Conservation (phyloP, 2,329 filamentous ascomycete species). For the Penicillium occitanis region DNA sequence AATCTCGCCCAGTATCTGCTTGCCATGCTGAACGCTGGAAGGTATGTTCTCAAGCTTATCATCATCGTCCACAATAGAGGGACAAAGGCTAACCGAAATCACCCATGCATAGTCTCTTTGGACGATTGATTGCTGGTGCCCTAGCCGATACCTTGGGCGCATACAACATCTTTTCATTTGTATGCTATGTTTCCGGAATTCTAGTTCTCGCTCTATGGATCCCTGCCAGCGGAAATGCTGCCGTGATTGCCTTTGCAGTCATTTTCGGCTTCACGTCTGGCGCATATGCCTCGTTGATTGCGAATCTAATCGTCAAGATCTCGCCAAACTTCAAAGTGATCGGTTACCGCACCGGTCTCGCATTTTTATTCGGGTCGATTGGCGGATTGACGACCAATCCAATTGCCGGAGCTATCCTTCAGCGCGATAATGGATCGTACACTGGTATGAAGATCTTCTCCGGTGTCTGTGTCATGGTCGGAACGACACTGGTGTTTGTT, state of each 20-base stretch:
- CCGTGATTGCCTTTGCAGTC: slow-evolving; percentile 62
- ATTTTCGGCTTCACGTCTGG: slow-evolving; percentile 69
- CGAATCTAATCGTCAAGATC: slow-evolving; percentile 68
- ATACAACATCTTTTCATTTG: slow-evolving; percentile 55
- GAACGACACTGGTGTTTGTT: slow-evolving; percentile 1
- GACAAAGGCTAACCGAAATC: background rate
- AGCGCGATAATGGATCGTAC: slow-evolving; percentile 64
- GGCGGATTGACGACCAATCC: slow-evolving; percentile 18
- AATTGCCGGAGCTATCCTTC: slow-evolving; percentile 55
- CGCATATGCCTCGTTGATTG: slow-evolving; percentile 61
- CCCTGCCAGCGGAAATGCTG: slow-evolving; percentile 51
- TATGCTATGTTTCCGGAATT: slow-evolving; percentile 48
- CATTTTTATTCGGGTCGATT: slow-evolving; percentile 17
- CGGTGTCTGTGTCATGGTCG: slow-evolving; percentile 5
- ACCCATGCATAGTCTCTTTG: slow-evolving; percentile 46
- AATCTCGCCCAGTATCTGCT: slow-evolving; percentile 55
- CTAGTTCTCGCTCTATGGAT: slow-evolving; percentile 57
- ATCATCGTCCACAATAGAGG: too few species aligned
- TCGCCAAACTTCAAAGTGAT: slow-evolving; percentile 59
- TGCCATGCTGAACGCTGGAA: slow-evolving; percentile 54
- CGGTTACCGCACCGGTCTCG: slow-evolving; percentile 21
- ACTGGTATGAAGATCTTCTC: slow-evolving; percentile 20
- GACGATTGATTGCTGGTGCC: slow-evolving; percentile 56
- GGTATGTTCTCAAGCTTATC: slow-evolving; percentile 28
- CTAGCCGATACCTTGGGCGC: slow-evolving; percentile 56